Evolutionary conservation across 768 basidiomycete species (phyloP), one percentile per base, ranked within the genome.

Genomic region (Hysterangium stoloniferum): DNA sequence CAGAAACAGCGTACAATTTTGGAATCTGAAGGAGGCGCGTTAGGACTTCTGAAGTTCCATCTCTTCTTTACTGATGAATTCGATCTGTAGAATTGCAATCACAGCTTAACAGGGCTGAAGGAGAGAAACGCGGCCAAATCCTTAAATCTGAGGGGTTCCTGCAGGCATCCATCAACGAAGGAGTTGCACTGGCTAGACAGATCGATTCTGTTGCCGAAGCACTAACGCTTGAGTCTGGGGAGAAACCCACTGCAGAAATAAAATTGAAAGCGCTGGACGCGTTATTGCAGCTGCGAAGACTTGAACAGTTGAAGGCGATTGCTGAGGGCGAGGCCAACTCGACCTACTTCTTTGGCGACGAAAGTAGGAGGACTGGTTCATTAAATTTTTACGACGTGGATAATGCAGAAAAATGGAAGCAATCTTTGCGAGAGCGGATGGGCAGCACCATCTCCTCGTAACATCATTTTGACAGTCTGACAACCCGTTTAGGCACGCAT

Each of bases 1-100:
- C 70, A 75, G 45, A 79, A 79, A 54, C 76, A 77, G 57, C 68
- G 73, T 6, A 71, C 72, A 4, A 78, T 79, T 53, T 61, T 79
- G 40, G 75, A 77, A 61, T 73, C 71, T 57, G 77, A 79, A 59
- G 78, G 73, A 71, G 59, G 72, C 73, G 58, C 55, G 70, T 32
- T 27, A 32, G 24, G 25, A 54, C 5, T 19, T 48, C 25, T 47
- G 15, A n/a, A n/a, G 20, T 38, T 11, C 12, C 1, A 6, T 25
- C 28, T 45, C 32, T 28, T 27, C 27, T n/a, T 37, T 13, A 9
- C 6, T 19, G 17, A n/a, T 27, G 34, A 15, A 32, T 20, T 25
- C 15, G 35, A 34, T 25, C 19, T 42, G 6, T 37, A 51, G 29
- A 20, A 66, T 66, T 78, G 4, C 71, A 72, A 59, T 72, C 72